phyloP scores from a whole-genome alignment of 169 alveolate species.

The Neospora caninum region DNA sequence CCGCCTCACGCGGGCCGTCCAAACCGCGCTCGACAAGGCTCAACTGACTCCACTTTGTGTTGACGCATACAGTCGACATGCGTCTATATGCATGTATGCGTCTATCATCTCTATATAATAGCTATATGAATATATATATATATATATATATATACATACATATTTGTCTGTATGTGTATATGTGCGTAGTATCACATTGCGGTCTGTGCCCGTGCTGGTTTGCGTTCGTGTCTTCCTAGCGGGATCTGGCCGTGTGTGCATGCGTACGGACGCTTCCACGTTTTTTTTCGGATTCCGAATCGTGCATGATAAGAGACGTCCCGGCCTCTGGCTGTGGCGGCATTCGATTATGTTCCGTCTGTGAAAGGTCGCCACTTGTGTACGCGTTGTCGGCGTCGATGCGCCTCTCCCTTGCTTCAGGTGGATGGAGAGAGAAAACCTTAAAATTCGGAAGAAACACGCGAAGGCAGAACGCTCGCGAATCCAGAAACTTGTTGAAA shows the following conservation, averaged over 20 bases:
- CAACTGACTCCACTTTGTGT: background rate
- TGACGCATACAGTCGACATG: background rate
- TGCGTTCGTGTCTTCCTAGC: background rate
- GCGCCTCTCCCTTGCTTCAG: background rate
- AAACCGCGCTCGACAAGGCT: background rate
- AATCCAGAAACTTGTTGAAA: constrained; percentile 81
- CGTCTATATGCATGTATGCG: background rate
- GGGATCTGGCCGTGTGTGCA: no score
- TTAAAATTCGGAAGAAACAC: constrained; percentile 81
- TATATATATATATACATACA: background rate
- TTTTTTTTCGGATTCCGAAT: no score
- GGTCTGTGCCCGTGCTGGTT: background rate
- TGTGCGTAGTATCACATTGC: no score
- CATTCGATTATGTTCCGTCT: no score
- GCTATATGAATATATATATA: background rate
- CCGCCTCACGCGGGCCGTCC: background rate
- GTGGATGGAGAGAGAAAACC: constrained; percentile 89
- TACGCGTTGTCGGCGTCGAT: background rate
- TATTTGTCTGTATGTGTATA: no score
- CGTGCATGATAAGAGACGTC: no score
- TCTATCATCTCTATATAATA: background rate
- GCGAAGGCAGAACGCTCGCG: constrained; percentile 83
- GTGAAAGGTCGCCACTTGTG: no score
- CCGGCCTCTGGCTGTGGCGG: no score
- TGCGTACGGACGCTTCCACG: no score